These are phyloP conservation scores for Candida takata DNA, from an alignment of 805 yeast species.

Conservation along the genomic window DNA sequence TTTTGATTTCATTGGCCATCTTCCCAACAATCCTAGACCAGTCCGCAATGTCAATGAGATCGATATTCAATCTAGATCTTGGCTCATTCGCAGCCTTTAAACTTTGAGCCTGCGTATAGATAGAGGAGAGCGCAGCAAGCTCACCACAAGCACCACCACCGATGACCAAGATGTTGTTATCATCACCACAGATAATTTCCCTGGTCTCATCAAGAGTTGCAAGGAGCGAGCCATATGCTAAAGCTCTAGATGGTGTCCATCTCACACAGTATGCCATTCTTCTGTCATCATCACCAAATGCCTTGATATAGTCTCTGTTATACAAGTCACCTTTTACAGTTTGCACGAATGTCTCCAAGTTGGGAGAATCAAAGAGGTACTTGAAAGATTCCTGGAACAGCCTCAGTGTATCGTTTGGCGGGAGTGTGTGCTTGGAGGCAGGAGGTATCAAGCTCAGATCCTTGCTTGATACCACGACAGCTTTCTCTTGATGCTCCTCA, in stretches of 20 bases:
- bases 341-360: conserved; percentile 43
- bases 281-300: conserved; percentile 57
- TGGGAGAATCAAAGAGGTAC: conserved; percentile 17
- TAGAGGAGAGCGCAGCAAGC: conserved; percentile 52
- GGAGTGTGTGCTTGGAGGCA: conserved; percentile 14
- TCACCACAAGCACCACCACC: conserved; percentile 95
- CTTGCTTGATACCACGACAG: neutral
- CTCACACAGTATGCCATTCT: conserved; percentile 73
- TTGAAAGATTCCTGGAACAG: conserved; percentile 19
- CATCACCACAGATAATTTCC: conserved; percentile 26
- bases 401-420: conserved; percentile 18
- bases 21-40: conserved; percentile 54
- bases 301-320: conserved; percentile 62
- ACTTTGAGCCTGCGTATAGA: conserved; percentile 35
- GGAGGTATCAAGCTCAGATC: conserved; percentile 13
- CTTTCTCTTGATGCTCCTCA: conserved; percentile 5
- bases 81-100: conserved; percentile 10
- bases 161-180: conserved; percentile 46
- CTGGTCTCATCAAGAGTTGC: conserved; percentile 39
- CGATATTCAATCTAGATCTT: conserved; percentile 34
- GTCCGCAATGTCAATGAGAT: conserved; percentile 70
- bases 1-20: conserved; percentile 36
- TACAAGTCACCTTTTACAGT: conserved; percentile 61
- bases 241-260: conserved; percentile 82
- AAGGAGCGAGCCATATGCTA: conserved; percentile 66